Evolutionary conservation across 768 basidiomycete species (phyloP).

Genomic region (Lentinula lateritia): DNA sequence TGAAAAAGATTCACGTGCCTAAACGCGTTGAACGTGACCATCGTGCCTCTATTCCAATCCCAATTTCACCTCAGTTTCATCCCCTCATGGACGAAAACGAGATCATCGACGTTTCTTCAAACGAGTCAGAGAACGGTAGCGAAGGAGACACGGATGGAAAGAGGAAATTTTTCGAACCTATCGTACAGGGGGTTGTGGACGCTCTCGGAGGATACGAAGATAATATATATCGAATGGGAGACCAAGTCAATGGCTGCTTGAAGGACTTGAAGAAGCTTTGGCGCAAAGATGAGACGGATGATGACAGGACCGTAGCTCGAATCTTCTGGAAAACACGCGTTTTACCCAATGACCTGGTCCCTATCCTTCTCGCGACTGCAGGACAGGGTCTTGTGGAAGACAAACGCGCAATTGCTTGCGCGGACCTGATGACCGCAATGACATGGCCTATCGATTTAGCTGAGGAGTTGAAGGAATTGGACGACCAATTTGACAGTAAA

Average conservation of each 20-base stretch:
- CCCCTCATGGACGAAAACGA: constrained; percentile 15
- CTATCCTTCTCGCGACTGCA: constrained; percentile 77
- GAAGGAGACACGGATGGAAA: constrained; percentile 26
- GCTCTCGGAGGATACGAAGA: constrained; percentile 76
- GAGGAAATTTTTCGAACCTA: constrained; percentile 56
- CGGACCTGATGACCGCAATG: constrained; percentile 92
- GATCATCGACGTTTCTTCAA: constrained; percentile 32
- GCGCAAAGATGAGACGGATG: constrained; percentile 95
- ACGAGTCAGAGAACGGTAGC: constrained; percentile 21
- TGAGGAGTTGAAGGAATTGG: constrained; percentile 89
- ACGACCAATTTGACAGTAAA: constrained; percentile 72
- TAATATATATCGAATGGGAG: constrained; percentile 67
- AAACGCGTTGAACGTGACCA: too few species aligned
- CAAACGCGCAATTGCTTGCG: constrained; percentile 75
- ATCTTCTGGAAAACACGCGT: constrained; percentile 89
- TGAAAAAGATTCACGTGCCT: too few species aligned
- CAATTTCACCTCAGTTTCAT: neutral
- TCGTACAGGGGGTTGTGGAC: constrained; percentile 70
- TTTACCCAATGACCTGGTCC: constrained; percentile 80
- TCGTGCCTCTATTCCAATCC: too few species aligned
- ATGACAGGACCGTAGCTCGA: constrained; percentile 91
- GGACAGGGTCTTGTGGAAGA: constrained; percentile 76
- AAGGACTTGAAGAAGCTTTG: constrained; percentile 94
- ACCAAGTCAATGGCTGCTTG: constrained; percentile 78
- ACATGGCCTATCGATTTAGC: constrained; percentile 98